phyloP scores from a whole-genome alignment of 2,329 filamentous ascomycete species.

The Curvularia spicifera region DNA sequence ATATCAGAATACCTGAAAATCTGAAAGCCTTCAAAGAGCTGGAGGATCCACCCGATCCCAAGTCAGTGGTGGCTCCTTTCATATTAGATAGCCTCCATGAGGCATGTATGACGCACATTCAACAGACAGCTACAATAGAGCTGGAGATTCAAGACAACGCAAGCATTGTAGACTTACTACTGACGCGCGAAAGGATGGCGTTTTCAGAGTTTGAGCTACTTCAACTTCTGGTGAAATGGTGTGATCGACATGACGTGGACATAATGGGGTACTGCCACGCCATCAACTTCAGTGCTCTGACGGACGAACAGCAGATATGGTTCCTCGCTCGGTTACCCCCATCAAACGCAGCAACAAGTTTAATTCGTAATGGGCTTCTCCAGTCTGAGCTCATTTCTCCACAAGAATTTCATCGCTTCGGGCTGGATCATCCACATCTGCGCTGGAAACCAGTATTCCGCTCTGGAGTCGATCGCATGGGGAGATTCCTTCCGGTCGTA shows the following conservation, averaged over 20 bases:
- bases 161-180: conserved; percentile 43
- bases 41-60: conserved; percentile 32
- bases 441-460: conserved; percentile 52
- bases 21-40: conserved; percentile 31
- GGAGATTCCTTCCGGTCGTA: conserved; percentile 45
- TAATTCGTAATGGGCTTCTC: conserved; percentile 50
- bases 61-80: conserved; percentile 34
- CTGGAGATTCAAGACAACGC: conserved; percentile 23
- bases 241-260: conserved; percentile 32
- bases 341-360: conserved; percentile 27
- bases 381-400: conserved; percentile 44
- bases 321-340: conserved; percentile 44
- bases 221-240: conserved; percentile 46
- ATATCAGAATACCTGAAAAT: conserved; percentile 46
- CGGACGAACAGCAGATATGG: conserved; percentile 50
- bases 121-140: conserved; percentile 6
- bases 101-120: conserved; percentile 28
- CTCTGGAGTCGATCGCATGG: conserved; percentile 44
- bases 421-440: conserved; percentile 44
- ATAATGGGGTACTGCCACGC: conserved; percentile 32
- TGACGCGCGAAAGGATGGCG: conserved; percentile 45
- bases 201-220: conserved; percentile 52
- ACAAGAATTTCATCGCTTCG: conserved; percentile 42
- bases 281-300: conserved; percentile 26
- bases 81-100: conserved; percentile 51